Base-by-base conservation (phyloP, 2,329 filamentous ascomycete genomes). In the Pezicula radicicola region DNA sequence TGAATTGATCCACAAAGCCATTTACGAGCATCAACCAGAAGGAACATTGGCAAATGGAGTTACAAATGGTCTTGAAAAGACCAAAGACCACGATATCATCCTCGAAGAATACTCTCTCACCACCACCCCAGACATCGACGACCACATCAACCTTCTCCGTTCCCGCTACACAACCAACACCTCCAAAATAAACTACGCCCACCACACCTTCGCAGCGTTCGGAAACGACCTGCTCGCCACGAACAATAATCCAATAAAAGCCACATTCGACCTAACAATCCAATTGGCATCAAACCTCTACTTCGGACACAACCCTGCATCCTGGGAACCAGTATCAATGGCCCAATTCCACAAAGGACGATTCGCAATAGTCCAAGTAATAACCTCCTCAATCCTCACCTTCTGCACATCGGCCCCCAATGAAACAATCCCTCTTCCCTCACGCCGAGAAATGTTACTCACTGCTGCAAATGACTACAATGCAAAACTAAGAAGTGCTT, bases 261-360 rank as follows among this genome's bases (percentile, higher is more conserved):
- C 49, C 25, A 41, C 40, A 43, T 47, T 56, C 21, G 60, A 61
- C 41, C 40, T 62, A 6, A 46, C 55, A 39, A 52, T 55, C 28
- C 59, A 59, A 49, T 57, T 62, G 12, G 59, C 60, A 21, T 55
- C 43, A 35, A 48, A 51, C n/a, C 50, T 58, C 16, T 56, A 57
- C 52, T 62, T 59, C n/a, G 59, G 57, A n/a, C 41, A 49, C 49
- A 58, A 55, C 42, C 53, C 55, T 3, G 48, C 49, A 15, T 55
- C 55, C 43, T 62, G 57, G 57, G 57, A 62, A 48, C 46, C 60
- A 10, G 47, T 61, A 19, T 57, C 56, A 7, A 57, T 57, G 46
- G 46, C 52, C 19, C 59, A 60, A 46, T 61, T 57, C 51, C 60
- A 62, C 52, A 53, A 52, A 30, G 57, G 57, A 27, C 57, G 59